Evolutionary conservation across 2,329 filamentous ascomycete species (phyloP), one percentile per base, ranked within the genome.

Genomic region (Chaetomiaceae sp.): DNA sequence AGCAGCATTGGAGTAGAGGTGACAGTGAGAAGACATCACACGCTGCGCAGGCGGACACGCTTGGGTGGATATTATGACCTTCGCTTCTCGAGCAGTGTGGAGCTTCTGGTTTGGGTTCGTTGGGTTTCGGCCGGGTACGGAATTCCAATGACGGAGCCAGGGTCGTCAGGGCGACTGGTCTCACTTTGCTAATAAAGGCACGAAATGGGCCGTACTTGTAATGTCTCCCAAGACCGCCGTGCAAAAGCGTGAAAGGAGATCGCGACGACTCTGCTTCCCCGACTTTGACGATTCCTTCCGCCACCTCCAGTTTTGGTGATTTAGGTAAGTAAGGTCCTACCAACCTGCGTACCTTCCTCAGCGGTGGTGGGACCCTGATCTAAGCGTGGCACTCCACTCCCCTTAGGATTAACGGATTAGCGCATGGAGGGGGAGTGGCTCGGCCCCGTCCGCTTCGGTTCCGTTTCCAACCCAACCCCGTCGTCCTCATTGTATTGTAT

Each of bases 321-420:
- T n/a, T n/a, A n/a, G n/a, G n/a, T n/a, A n/a, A n/a, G n/a, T n/a
- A n/a, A n/a, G n/a, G n/a, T n/a, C n/a, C n/a, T n/a, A n/a, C n/a
- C n/a, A n/a, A n/a, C n/a, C n/a, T n/a, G n/a, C n/a, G n/a, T n/a
- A n/a, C n/a, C n/a, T n/a, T n/a, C n/a, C n/a, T n/a, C n/a, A n/a
- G n/a, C n/a, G n/a, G n/a, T n/a, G n/a, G 5, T 24, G 22, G 22
- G 6, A 24, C 22, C 22, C 43, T 45, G 35, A 47, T 29, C 34
- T 33, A 20, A 43, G 29, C 45, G 17, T 47, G 44, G 44, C 44
- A 26, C 44, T 37, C 44, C 44, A 46, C 43, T 22, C 14, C 17
- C 8, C 30, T 39, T 24, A 6, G 22, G 22, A 9, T 24, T 24
- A 24, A 9, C 22, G 22, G 22, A 24, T 24, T 24, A 17, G 30